phyloP scores from a whole-genome alignment of 306 rosid genomes.

The Malus fusca region DNA sequence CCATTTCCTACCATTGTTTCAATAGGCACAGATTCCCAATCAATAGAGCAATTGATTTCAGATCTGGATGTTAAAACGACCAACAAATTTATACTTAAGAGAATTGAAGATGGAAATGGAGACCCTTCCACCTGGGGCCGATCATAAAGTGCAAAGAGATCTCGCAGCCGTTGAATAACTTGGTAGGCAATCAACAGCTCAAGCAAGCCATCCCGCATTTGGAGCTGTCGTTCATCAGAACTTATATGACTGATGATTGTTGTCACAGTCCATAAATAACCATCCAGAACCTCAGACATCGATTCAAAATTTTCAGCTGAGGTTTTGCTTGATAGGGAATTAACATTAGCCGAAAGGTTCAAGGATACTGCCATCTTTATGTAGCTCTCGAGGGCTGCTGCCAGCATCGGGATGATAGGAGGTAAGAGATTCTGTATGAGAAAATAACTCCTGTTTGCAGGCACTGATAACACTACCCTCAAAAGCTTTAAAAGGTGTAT shows the following conservation, averaged over 20 bases:
- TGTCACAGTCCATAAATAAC: slow-evolving; percentile 75
- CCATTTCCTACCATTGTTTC: slow-evolving; percentile 34
- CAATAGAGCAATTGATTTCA: slow-evolving; percentile 48
- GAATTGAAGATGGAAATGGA: slow-evolving; percentile 79
- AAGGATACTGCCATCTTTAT: slow-evolving; percentile 91
- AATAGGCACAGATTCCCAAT: slow-evolving; percentile 50
- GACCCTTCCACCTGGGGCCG: slow-evolving; percentile 98
- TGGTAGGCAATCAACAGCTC: slow-evolving; percentile 83
- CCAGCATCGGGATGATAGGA: slow-evolving; percentile 89
- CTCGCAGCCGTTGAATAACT: slow-evolving; percentile 85
- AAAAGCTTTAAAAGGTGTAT: slow-evolving; percentile 77
- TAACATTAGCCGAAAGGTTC: slow-evolving; percentile 50
- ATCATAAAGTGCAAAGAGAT: slow-evolving; percentile 96
- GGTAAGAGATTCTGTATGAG: slow-evolving; percentile 88
- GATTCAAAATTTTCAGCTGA: slow-evolving; percentile 78
- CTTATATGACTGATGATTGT: slow-evolving; percentile 70
- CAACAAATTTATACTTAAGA: slow-evolving; percentile 71
- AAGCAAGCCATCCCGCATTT: slow-evolving; percentile 90
- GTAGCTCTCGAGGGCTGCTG: slow-evolving; percentile 92
- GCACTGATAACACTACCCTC: slow-evolving; percentile 62
- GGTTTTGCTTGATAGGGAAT: slow-evolving; percentile 62
- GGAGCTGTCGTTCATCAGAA: slow-evolving; percentile 77
- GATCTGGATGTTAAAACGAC: slow-evolving; percentile 76
- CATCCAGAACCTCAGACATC: slow-evolving; percentile 77
- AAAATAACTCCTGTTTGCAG: slow-evolving; percentile 88